A percentile compares a stretch with the other conserved stretches of the same genome.
phyloP scores from a whole-genome alignment of 1,139 yeast species.

The Yamadazyma diospyri region DNA sequence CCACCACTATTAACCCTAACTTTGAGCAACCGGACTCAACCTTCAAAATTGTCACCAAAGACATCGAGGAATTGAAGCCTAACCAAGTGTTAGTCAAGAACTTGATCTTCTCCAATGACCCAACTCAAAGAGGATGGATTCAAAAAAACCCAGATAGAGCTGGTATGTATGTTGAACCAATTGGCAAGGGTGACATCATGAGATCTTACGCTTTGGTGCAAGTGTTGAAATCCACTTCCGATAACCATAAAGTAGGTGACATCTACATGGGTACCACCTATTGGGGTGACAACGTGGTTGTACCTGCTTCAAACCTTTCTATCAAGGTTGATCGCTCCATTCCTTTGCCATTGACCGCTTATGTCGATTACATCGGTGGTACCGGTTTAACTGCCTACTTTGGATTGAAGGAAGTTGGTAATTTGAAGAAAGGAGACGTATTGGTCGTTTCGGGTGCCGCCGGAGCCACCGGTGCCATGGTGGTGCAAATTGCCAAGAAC shows the following conservation, averaged over 20 bases:
- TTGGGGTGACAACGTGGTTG: slow-evolving; percentile 31
- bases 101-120: slow-evolving; percentile 58
- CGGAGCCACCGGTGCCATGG: slow-evolving; percentile 66
- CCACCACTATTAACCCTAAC: slow-evolving; percentile 15
- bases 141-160: slow-evolving; percentile 36
- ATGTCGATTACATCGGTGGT: slow-evolving; percentile 39
- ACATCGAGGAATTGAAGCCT: slow-evolving; percentile 23
- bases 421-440: slow-evolving; percentile 30
- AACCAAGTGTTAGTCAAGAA: slow-evolving; percentile 48
- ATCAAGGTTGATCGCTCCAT: slow-evolving; percentile 22
- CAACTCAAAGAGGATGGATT: slow-evolving; percentile 65
- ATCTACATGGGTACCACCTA: slow-evolving; percentile 24
- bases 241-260: slow-evolving; percentile 42
- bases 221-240: slow-evolving; percentile 42
- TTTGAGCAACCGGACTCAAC: slow-evolving; percentile 19
- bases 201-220: slow-evolving; percentile 50
- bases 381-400: slow-evolving; percentile 65
- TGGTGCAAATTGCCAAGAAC: slow-evolving; percentile 56
- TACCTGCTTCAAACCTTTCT: slow-evolving; percentile 18
- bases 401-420: slow-evolving; percentile 46
- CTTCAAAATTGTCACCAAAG: slow-evolving; percentile 17
- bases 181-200: slow-evolving; percentile 45
- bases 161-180: slow-evolving; percentile 46
- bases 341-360: slow-evolving; percentile 24
- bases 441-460: slow-evolving; percentile 63